Conservation (phyloP, 148 eudicot genomes). For the Polygonum aviculare region DNA sequence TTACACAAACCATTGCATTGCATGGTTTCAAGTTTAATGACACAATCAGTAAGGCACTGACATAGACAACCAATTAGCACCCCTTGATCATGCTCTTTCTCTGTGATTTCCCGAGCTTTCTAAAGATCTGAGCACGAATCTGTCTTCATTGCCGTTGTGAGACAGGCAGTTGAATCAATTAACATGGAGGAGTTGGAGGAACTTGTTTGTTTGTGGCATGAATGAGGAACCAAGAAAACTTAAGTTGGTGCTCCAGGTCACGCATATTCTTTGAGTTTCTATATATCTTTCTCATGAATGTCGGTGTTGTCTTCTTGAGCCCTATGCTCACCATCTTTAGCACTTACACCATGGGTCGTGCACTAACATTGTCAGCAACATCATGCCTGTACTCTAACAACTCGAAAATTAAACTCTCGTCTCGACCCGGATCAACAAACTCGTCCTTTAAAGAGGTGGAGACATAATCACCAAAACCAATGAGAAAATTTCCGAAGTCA, state of each 20-base stretch:
- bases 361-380: slow-evolving; percentile 74
- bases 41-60: neutral
- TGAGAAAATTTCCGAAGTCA: too few species aligned
- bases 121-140: neutral
- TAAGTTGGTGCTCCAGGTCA: too few species aligned
- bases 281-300: too few species aligned
- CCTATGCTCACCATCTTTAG: too few species aligned
- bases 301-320: too few species aligned
- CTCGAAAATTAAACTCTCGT: slow-evolving; percentile 79
- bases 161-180: neutral
- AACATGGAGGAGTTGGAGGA: neutral
- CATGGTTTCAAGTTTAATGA: neutral
- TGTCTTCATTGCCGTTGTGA: neutral
- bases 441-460: slow-evolving; percentile 46
- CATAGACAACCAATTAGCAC: neutral
- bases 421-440: slow-evolving; percentile 63
- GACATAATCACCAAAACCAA: too few species aligned
- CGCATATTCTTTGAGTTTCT: too few species aligned
- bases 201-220: too few species aligned
- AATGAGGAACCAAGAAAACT: neutral
- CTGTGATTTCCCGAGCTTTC: neutral
- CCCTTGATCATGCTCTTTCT: neutral
- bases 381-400: slow-evolving; percentile 65
- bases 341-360: slow-evolving; percentile 1
- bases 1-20: neutral